Conservation (phyloP, 1,284 basidiomycete genomes). For the Somion occarium region DNA sequence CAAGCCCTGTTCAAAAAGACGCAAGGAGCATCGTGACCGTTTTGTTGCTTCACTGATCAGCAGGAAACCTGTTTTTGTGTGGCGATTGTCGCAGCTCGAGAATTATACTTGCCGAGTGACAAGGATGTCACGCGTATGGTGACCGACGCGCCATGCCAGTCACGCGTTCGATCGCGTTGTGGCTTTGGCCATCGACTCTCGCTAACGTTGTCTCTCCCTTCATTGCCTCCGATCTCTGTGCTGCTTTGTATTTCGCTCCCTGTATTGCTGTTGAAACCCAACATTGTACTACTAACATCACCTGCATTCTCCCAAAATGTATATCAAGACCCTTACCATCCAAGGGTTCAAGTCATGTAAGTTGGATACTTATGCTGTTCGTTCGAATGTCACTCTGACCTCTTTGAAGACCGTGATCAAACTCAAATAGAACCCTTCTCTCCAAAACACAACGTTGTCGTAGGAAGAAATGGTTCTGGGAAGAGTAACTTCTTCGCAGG, state of each 20-base stretch:
- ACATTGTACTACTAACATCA: neutral
- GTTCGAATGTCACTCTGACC: conserved; percentile 8
- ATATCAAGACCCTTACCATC: conserved; percentile 90
- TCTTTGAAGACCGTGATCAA: conserved; percentile 65
- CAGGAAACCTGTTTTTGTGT: no score
- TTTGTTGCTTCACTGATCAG: no score
- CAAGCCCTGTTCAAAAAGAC: no score
- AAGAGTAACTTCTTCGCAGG: conserved; percentile 97
- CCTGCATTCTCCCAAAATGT: conserved; percentile 39
- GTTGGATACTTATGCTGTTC: conserved; percentile 17
- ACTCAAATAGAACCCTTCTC: conserved; percentile 82
- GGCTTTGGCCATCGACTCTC: no score
- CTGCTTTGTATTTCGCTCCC: neutral
- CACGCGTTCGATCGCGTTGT: neutral
- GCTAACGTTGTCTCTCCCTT: no score
- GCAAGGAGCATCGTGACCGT: no score
- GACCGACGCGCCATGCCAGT: neutral
- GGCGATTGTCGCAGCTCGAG: no score
- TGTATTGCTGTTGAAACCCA: neutral
- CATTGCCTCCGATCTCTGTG: no score
- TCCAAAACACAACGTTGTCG: conserved; percentile 88
- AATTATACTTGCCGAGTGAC: no score
- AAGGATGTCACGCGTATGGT: no score
- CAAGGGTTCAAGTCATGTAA: conserved; percentile 96
- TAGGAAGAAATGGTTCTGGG: conserved; percentile 92